phyloP scores from a whole-genome alignment of 2,329 filamentous ascomycete species.

The Colletotrichum phormii region DNA sequence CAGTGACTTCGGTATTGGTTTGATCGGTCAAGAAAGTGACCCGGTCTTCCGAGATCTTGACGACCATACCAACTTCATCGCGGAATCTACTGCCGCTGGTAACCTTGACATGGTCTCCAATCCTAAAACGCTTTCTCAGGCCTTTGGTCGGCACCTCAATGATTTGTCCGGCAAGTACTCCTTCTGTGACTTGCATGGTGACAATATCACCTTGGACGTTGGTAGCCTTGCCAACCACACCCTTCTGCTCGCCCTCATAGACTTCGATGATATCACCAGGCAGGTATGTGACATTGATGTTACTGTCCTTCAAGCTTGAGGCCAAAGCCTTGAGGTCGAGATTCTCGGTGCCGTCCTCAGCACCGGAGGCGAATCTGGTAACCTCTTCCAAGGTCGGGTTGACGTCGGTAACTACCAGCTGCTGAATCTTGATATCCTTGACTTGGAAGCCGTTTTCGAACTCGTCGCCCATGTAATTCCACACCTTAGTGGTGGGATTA shows the following conservation, averaged over 20 bases:
- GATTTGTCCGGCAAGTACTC: slow-evolving; percentile 81
- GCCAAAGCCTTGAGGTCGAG: slow-evolving; percentile 92
- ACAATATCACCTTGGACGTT: slow-evolving; percentile 94
- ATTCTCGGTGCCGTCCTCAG: slow-evolving; percentile 92
- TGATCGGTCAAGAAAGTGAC: slow-evolving; percentile 95
- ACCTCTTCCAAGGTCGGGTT: slow-evolving; percentile 95
- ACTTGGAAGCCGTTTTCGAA: slow-evolving; percentile 94
- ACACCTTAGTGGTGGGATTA: slow-evolving; percentile 83
- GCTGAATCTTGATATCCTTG: slow-evolving; percentile 92
- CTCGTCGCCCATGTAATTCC: slow-evolving; percentile 87
- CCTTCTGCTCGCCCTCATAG: slow-evolving; percentile 93
- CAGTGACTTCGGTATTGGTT: slow-evolving; percentile 92
- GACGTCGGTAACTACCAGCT: slow-evolving; percentile 87
- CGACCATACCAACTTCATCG: slow-evolving; percentile 97
- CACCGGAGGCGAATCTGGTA: slow-evolving; percentile 89
- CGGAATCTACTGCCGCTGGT: slow-evolving; percentile 94
- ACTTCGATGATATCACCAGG: slow-evolving; percentile 97
- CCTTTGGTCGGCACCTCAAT: slow-evolving; percentile 95
- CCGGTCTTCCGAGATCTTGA: slow-evolving; percentile 90
- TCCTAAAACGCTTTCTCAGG: slow-evolving; percentile 89
- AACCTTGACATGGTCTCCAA: slow-evolving; percentile 98
- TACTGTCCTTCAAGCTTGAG: slow-evolving; percentile 87
- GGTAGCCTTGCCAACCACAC: slow-evolving; percentile 85
- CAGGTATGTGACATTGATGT: slow-evolving; percentile 84
- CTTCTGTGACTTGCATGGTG: slow-evolving; percentile 85